These are phyloP conservation scores for Botrytis medusae DNA, from an alignment of 2,329 filamentous ascomycete species.

Conservation along the genomic window DNA sequence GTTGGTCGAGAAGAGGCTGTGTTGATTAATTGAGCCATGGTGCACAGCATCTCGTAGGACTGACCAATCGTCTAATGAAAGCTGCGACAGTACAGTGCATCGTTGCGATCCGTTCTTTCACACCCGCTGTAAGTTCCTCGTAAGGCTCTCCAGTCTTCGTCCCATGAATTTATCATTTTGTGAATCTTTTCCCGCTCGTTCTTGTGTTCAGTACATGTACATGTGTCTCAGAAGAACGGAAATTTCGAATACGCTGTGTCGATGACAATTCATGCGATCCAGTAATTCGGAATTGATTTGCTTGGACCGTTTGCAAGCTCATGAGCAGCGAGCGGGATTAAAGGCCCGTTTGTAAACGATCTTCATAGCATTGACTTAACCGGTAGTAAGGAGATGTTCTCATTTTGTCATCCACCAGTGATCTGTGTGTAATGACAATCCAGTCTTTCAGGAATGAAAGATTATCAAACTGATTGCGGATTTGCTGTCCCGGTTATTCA, in stretches of 20 bases:
- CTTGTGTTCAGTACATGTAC: not conserved
- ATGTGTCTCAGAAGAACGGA: not conserved
- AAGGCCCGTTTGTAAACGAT: not conserved
- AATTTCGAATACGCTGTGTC: not conserved
- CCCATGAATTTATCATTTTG: not conserved
- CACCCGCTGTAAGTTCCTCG: not conserved
- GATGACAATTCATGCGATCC: not conserved
- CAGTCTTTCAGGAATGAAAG: too few relatives aligned
- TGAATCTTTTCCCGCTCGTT: not conserved
- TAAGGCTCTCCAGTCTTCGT: not conserved
- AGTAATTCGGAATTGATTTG: not conserved
- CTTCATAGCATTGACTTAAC: not conserved
- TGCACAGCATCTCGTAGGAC: slow-evolving; percentile 1
- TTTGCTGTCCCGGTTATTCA: not conserved
- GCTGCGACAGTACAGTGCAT: not conserved
- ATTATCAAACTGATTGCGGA: too few relatives aligned
- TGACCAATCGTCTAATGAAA: not conserved
- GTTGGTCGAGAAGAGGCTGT: not conserved
- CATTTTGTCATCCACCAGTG: not conserved
- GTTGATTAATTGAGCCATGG: not conserved
- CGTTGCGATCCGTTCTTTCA: slow-evolving; percentile 4
- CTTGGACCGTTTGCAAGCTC: not conserved
- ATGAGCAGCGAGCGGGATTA: not conserved
- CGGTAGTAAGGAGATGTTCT: not conserved
- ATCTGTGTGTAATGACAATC: not conserved